Evolutionary conservation across 257 asterid genomes (phyloP).

Genomic region (Prunella vulgaris): DNA sequence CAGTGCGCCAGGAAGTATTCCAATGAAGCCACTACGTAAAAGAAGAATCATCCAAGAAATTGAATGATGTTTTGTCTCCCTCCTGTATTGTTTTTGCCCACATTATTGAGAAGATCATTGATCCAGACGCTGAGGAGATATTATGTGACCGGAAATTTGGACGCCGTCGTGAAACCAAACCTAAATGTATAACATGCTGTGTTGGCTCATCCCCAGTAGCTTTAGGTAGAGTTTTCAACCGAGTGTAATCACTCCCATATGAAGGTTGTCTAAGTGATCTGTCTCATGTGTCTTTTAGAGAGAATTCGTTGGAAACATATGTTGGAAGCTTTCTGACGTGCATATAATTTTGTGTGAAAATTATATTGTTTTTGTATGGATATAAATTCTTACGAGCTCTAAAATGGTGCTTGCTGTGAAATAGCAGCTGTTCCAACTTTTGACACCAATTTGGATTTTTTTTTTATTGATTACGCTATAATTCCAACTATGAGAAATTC

Average conservation of each 20-base stretch:
- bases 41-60: slow-evolving; percentile 66
- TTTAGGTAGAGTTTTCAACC: background rate
- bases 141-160: background rate
- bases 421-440: background rate
- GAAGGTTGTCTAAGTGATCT: background rate
- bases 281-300: no score
- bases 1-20: slow-evolving; percentile 83
- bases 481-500: background rate
- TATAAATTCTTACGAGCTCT: background rate
- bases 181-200: background rate
- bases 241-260: background rate
- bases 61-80: slow-evolving; percentile 36
- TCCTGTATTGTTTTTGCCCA: background rate
- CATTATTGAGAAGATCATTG: background rate
- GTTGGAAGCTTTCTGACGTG: background rate
- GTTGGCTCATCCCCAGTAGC: background rate
- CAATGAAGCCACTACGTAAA: slow-evolving; percentile 46
- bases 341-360: background rate
- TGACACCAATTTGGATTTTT: background rate
- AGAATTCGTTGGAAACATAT: no score
- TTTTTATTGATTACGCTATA: background rate
- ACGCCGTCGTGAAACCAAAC: background rate
- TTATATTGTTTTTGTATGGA: background rate
- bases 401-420: background rate
- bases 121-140: background rate